Base-by-base conservation (phyloP, 768 basidiomycete genomes). In the Xerocomus brunneocitrinus region DNA sequence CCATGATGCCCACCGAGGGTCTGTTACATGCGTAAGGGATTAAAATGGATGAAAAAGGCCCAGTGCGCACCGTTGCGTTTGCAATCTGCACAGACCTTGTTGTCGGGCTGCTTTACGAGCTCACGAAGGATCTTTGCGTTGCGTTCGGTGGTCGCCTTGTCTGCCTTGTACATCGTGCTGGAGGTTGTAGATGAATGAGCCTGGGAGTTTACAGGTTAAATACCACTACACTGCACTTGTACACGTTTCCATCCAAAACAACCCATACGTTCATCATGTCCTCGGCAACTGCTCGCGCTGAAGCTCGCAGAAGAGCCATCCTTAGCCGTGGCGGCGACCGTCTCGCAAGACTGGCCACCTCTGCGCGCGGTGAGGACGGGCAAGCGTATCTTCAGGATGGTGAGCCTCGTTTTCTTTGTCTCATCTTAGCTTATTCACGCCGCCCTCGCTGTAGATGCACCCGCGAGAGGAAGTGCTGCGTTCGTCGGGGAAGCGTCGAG, bases 1-100 rank as follows among this genome's bases (percentile, higher is more conserved):
- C 89, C 94, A 97, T 8, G 92, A 93, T 40, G 95, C 95, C 95
- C 95, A 99, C 62, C 95, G 80, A 41, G 95, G 91, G 77, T 98
- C 95, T 97, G 59, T 14, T 13, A 47, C 25, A 38, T 28, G n/a
- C 6, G 14, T 49, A 12, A 54, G 34, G 30, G 16, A 2, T 13
- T 36, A 25, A 25, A 12, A 24, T 8, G 28, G 2, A 1, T 12
- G 14, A 22, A 1, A n/a, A n/a, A 0, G 1, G 5, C 13, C 5
- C 12, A 9, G n/a, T 36, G 71, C 84, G 34, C 61, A 91, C 95
- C 95, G 70, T 97, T 95, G 56, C 90, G 85, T 69, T 97, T 95
- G 77, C 95, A 99, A 65, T 99, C 95, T 1, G 91, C 92, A 59
- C 95, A 99, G 38, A 89, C 70, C 71, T 93, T 98, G 74, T 98